Evolutionary conservation across 1,139 yeast genomes (phyloP), one percentile per base, ranked within the genome.

Genomic region (Suzukiozyma palmioleophila): DNA sequence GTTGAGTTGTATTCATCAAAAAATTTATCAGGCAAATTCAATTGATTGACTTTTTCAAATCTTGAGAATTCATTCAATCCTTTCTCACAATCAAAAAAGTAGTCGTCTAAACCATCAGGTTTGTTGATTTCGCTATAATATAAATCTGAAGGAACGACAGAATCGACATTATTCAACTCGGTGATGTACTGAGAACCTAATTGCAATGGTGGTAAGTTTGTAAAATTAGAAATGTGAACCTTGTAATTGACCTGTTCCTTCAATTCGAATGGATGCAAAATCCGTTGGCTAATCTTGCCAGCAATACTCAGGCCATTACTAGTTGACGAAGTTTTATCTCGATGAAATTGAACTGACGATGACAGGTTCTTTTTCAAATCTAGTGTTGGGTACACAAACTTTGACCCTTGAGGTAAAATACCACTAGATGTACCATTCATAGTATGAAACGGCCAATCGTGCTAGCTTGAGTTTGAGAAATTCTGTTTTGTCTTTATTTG

Each of bases 11-110:
- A 79, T 51, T 86, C 90, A 45, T 83, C 87, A 49, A 86, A 78
- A 47, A 89, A 81, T 46, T 77, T 80, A 57, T 89, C 96, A 0
- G 97, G 97, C 39, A 90, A 78, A 53, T 77, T 79, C 43, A 81
- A 71, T 42, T 82, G 81, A 35, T 77, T 75, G 3, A 81, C 69
- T 51, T 84, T 81, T 50, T 81, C 90, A 57, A 88, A 89, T 8
- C 96, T 84, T n/a, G 85, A 76, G 54, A 85, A 82, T 26, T 66
- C 72, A 9, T 73, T 74, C 46, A 69, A 56, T 2, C 75, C 75
- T 35, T 60, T 56, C 27, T 63, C 68, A 43, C 56, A 50, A 43
- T 69, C 72, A 46, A 67, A 72, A 46, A 62, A 70, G 50, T 72
- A 72, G 46, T 68, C 69, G 44, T 72, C 77, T 41, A 70, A 57